Evolutionary conservation across 2,329 filamentous ascomycete species (phyloP).

Genomic region (Talaromyces rugulosus): DNA sequence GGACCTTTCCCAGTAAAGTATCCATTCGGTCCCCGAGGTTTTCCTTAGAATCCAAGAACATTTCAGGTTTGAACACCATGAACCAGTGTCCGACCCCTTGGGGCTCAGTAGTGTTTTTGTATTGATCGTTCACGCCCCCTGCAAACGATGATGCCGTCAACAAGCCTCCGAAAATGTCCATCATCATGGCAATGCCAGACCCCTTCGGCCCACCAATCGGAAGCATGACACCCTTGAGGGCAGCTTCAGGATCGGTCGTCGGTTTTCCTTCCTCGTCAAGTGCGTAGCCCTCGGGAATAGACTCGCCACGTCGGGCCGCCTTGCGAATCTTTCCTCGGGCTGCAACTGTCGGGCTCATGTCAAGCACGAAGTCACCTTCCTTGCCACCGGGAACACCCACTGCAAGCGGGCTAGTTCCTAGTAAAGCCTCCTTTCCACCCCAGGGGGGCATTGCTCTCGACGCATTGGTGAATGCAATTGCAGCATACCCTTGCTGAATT

Average conservation of each 20-base stretch:
- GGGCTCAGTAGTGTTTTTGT: slow-evolving; percentile 4
- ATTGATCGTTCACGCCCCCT: slow-evolving; percentile 8
- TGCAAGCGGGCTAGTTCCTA: slow-evolving; percentile 14
- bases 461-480: slow-evolving; percentile 33
- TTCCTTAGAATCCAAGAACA: slow-evolving; percentile 1
- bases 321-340: slow-evolving; percentile 23
- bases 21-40: slow-evolving; percentile 3
- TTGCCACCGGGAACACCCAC: slow-evolving; percentile 11
- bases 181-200: slow-evolving; percentile 15
- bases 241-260: slow-evolving; percentile 20
- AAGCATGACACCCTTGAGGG: slow-evolving; percentile 18
- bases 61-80: slow-evolving; percentile 4
- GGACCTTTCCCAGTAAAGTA: background rate
- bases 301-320: slow-evolving; percentile 20
- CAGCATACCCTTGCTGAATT: slow-evolving; percentile 15
- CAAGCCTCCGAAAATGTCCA: slow-evolving; percentile 11
- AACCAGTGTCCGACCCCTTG: slow-evolving; percentile 11
- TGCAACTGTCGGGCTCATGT: slow-evolving; percentile 22
- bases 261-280: slow-evolving; percentile 18
- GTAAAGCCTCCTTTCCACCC: slow-evolving; percentile 19
- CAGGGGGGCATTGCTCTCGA: slow-evolving; percentile 29
- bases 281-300: slow-evolving; percentile 21
- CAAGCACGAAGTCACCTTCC: slow-evolving; percentile 18
- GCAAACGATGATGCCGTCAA: slow-evolving; percentile 5
- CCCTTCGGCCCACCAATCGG: slow-evolving; percentile 17